Evolutionary conservation across 352 stramenopile species (phyloP), one percentile per base, ranked within the genome.

Genomic region (Pythium oligandrum): DNA sequence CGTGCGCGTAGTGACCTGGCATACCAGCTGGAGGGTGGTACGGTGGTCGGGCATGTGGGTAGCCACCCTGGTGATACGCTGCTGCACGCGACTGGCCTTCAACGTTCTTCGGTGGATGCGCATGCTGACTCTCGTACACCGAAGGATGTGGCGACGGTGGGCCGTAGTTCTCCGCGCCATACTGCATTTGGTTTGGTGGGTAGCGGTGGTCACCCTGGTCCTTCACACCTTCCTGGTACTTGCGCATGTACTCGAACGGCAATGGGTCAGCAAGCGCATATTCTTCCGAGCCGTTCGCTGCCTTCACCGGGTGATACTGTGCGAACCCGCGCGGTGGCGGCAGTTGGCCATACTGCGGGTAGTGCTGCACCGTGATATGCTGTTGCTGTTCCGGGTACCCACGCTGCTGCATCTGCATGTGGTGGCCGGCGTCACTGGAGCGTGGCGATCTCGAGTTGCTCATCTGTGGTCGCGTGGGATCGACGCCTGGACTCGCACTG

Each of bases 181-280:
- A 26, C 17, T 26, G 17, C 17, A 26, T 26, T 26, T 26, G 17
- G 17, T 26, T 26, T 26, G 17, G 33, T 0, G 45, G 35, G 55
- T 64, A 61, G 11, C 54, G 54, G 51, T 59, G 50, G 42, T 74
- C 32, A 62, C 59, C 4, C 35, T 54, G 12, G 48, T 65, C 55
- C 53, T 73, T 71, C 52, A 17, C 9, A 31, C 10, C 36, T 26
- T 55, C 40, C 3, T 47, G 51, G 43, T 54, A 61, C 36, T 70
- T 73, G 58, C 73, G 78, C 55, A 76, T 76, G 63, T 93, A 93
- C 53, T 93, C 79, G 54, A 93, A 93, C 0, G 82, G 82, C 2
- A 93, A 59, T 30, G 82, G 82, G 51, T 93, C 79, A 4, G 79
- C 77, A 4, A 81, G 67, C 3, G 44, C 57, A 63, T 90, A 93